These are phyloP conservation scores for Luffa aegyptiaca DNA, from an alignment of 306 rosid species.

Conservation along the genomic window DNA sequence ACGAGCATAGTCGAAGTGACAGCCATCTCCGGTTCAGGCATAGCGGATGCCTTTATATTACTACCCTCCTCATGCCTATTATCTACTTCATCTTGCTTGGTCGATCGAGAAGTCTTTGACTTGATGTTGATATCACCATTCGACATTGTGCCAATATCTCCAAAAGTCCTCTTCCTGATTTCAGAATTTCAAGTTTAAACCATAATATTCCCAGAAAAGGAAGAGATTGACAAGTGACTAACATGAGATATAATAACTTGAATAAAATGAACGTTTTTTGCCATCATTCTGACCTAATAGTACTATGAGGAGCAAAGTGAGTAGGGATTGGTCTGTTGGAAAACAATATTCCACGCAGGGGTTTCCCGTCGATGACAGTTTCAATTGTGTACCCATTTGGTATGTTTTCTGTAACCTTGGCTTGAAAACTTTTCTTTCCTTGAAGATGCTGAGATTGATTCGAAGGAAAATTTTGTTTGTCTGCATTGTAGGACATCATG, in stretches of 20 bases:
- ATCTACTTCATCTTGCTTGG: constrained; percentile 32
- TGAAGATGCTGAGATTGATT: constrained; percentile 28
- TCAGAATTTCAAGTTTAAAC: constrained; percentile 14
- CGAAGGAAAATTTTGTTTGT: constrained; percentile 29
- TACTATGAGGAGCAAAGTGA: constrained; percentile 25
- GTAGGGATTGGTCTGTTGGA: constrained; percentile 36
- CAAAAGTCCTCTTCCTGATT: constrained; percentile 65
- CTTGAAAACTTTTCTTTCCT: constrained; percentile 66
- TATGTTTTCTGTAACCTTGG: constrained; percentile 57
- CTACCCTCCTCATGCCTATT: constrained; percentile 18
- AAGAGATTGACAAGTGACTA: neutral
- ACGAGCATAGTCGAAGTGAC: constrained; percentile 24
- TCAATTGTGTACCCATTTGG: constrained; percentile 58
- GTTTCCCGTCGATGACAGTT: constrained; percentile 89
- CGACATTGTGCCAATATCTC: constrained; percentile 33
- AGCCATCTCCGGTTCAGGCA: constrained; percentile 25
- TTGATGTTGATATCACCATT: constrained; percentile 44
- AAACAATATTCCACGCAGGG: constrained; percentile 71
- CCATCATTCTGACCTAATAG: constrained; percentile 39
- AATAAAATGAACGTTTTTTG: neutral
- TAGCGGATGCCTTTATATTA: constrained; percentile 21
- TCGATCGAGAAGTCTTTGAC: constrained; percentile 30
- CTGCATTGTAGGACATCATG: constrained; percentile 29
- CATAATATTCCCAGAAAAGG: neutral
- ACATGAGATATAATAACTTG: neutral